Evolutionary conservation across 805 yeast species (phyloP), one percentile per base, ranked within the genome.

Genomic region (Lipomyces oligophaga): DNA sequence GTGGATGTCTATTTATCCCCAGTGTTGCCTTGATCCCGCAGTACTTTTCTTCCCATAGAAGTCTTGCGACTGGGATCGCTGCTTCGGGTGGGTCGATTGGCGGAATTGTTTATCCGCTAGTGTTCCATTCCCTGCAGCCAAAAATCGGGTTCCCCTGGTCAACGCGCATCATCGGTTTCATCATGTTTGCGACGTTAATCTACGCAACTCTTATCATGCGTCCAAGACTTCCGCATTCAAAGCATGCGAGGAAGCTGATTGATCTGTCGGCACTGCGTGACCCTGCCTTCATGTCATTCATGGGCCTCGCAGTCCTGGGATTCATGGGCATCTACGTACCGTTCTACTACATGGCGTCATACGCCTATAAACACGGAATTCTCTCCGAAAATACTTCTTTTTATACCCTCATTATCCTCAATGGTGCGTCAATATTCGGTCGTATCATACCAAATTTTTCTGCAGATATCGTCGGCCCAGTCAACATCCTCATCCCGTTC

Each of bases 61-160:
- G 71, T 5, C 58, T 70, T 26, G 78, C 75, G 6, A 64, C 69
- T 19, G 74, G 76, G 3, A 49, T 74, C 5, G 74, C 73, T 0
- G 72, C 77, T 1, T 54, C 71, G 6, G 81, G 81, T 8, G 75
- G 78, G 0, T 69, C 77, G 3, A 54, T 75, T 8, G 81, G 81
- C 2, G 77, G 79, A 10, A 62, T 73, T 42, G 47, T 72, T 21
- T 75, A 71, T 58, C 76, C 79, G n/a, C 60, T 74, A 34, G 66
- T 72, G 66, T 66, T 75, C 16, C 67, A 72, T 38, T 60, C 59
- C 18, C 59, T 75, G 38, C 68, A 71, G 43, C 51, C 58, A 5
- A 57, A 61, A 15, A 66, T 75, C 20, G 81, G 81, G 0, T 77
- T 74, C 54, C 67, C 64, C 8, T 77, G 81, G 81, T 71, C 78